Conservation (phyloP, 2,329 filamentous ascomycete species). For the Colletotrichum karsti region DNA sequence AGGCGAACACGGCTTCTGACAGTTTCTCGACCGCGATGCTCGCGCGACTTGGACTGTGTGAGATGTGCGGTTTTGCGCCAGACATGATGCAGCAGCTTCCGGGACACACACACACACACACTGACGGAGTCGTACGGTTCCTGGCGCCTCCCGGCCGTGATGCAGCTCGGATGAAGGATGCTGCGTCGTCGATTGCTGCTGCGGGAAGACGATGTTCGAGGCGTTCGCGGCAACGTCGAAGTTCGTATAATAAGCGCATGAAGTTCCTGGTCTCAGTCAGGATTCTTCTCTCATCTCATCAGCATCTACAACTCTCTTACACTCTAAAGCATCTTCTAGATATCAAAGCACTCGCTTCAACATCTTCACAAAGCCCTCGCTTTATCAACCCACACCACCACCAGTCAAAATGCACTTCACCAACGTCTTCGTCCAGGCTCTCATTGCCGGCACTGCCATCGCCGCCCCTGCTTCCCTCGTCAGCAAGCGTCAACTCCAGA, state of each 20-base stretch:
- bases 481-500: slow-evolving; percentile 53
- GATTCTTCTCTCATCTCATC: background rate
- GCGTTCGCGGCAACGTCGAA: background rate
- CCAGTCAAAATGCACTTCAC: slow-evolving; percentile 35
- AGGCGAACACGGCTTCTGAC: background rate
- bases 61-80: slow-evolving; percentile 3
- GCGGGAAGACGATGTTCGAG: background rate
- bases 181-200: background rate
- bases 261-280: background rate
- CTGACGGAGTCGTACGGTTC: background rate
- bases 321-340: background rate
- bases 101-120: background rate
- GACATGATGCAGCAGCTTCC: background rate
- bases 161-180: slow-evolving; percentile 11
- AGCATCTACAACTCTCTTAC: background rate
- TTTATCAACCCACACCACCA: background rate
- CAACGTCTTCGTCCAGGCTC: slow-evolving; percentile 54
- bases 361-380: background rate
- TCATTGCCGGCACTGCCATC: slow-evolving; percentile 59
- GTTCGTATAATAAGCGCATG: slow-evolving; percentile 11
- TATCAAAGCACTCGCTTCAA: background rate
- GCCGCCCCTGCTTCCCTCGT: slow-evolving; percentile 39
- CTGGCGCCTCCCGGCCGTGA: background rate
- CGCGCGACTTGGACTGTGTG: background rate
- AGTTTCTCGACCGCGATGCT: background rate